phyloP scores from a whole-genome alignment of 2,329 filamentous ascomycete genomes.

The Colletotrichum tropicicola region DNA sequence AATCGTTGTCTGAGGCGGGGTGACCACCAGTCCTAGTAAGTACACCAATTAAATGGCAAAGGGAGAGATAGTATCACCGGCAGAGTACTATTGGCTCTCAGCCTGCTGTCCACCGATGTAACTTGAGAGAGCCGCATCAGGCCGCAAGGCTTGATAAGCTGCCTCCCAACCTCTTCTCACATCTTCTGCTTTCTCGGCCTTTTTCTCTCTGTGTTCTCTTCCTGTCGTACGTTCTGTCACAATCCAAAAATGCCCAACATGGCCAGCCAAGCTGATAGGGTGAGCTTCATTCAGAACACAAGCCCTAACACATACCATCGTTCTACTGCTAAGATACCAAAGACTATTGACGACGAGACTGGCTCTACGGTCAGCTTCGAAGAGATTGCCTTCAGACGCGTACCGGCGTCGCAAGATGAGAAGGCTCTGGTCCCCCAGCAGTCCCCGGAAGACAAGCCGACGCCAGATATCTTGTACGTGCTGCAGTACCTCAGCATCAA shows the following conservation, averaged over 20 bases:
- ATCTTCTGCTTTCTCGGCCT: not conserved
- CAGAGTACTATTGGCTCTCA: not conserved
- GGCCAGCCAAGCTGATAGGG: slow-evolving; percentile 15
- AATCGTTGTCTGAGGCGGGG: too few species aligned
- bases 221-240: not conserved
- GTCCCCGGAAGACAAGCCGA: slow-evolving; percentile 34
- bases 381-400: slow-evolving; percentile 35
- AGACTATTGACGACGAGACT: slow-evolving; percentile 35
- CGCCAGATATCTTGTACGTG: slow-evolving; percentile 50
- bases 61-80: too few species aligned
- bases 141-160: not conserved
- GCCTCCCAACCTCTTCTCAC: not conserved
- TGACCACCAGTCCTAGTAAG: too few species aligned
- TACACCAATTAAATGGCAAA: too few species aligned
- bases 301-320: not conserved
- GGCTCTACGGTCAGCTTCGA: slow-evolving; percentile 44
- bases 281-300: not conserved
- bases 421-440: slow-evolving; percentile 28
- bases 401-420: not conserved
- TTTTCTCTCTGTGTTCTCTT: not conserved
- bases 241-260: not conserved
- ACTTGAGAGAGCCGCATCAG: slow-evolving; percentile 1
- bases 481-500: slow-evolving; percentile 47
- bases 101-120: not conserved
- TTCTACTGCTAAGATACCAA: not conserved